phyloP scores from a whole-genome alignment of 768 basidiomycete species.

The Obba rivulosa region DNA sequence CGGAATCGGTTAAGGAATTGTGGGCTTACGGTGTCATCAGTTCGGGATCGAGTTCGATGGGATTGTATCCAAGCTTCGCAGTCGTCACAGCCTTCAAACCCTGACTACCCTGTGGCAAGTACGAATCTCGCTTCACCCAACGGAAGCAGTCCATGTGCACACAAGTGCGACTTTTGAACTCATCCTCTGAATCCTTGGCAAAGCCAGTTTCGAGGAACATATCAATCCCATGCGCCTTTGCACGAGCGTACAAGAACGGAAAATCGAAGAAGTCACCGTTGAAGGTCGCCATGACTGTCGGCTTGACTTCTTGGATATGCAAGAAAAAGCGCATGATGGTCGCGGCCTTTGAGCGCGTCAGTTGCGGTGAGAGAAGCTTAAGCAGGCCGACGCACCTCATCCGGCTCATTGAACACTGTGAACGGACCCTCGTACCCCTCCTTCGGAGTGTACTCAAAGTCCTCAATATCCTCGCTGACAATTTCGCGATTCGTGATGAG shows the following conservation, averaged over 20 bases:
- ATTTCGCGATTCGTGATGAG: conserved; percentile 98
- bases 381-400: conserved; percentile 59
- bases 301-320: conserved; percentile 89
- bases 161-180: conserved; percentile 89
- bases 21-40: conserved; percentile 92
- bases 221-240: conserved; percentile 86
- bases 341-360: conserved; percentile 48
- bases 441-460: conserved; percentile 98
- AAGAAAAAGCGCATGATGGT: conserved; percentile 86
- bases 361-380: background rate
- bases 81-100: conserved; percentile 98
- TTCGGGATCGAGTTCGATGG: conserved; percentile 96
- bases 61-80: conserved; percentile 92
- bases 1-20: background rate
- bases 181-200: conserved; percentile 84
- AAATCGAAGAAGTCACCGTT: conserved; percentile 99
- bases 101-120: conserved; percentile 96
- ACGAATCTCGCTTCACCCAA: conserved; percentile 99
- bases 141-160: conserved; percentile 99
- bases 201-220: conserved; percentile 97
- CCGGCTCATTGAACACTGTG: conserved; percentile 87
- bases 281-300: conserved; percentile 96
- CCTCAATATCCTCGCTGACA: conserved; percentile 94
- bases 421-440: conserved; percentile 98
- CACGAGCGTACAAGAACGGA: conserved; percentile 86